Evolutionary conservation across 1,139 yeast genomes (phyloP), one percentile per base, ranked within the genome.

Genomic region (Yamadazyma conglobata): DNA sequence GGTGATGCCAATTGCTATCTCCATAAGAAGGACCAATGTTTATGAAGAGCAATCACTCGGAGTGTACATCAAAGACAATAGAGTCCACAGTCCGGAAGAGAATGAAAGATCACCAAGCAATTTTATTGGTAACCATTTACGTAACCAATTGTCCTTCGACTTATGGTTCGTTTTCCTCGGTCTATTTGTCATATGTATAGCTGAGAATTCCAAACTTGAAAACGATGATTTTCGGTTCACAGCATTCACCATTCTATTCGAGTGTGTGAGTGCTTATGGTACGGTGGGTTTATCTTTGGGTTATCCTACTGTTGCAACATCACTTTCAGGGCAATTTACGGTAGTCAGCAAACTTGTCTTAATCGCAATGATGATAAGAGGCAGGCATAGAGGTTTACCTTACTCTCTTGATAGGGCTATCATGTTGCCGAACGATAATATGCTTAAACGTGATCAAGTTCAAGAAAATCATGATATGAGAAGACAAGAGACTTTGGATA

Each of bases 1-100:
- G 5, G 96, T 91, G 29, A 67, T 89, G 50, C 99, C 99, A 0
- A 65, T 91, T 48, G 98, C 98, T 23, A 91, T 91, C 47, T 86
- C 96, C 26, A 88, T 91, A 44, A 79, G 99, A 60, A 75, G 96
- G 53, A 91, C 98, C 14, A 91, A 91, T 54, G 99, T 91, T 28
- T 91, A 91, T 58, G 99, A 91, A 53, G 98, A 91, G 51, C 97
- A 88, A 53, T 84, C 96, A 0, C 63, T 91, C 38, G 98, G 98
- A 10, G 75, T 89, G 10, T 89, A 87, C 51, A 63, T 71, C 19
- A 72, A 70, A 24, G 65, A 61, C 15, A 20, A 21, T 10, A 47
- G 50, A 6, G 54, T 43, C 10, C 51, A 49, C 10, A 50, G 49
- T 15, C 60, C 51, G 4, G 42, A 47, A 6, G 62, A 52, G 5